These are phyloP conservation scores for Clitopilus hobsonii DNA, from an alignment of 768 basidiomycete genomes.

Conservation along the genomic window DNA sequence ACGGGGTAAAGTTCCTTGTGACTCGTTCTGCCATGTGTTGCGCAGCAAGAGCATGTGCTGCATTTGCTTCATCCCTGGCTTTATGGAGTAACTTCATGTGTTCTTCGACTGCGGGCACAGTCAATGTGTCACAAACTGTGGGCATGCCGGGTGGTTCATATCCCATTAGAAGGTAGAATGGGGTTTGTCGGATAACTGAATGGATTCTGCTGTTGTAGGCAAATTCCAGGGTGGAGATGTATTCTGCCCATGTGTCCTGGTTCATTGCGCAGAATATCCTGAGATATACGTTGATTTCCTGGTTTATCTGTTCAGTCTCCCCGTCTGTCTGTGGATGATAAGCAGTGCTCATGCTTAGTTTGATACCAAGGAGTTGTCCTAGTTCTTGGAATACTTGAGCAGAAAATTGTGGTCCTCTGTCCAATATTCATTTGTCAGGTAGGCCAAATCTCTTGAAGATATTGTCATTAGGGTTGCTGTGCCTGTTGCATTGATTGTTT, in stretches of 20 bases:
- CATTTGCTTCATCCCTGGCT: slow-evolving; percentile 9
- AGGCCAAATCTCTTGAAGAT: slow-evolving; percentile 4
- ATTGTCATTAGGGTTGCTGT: not conserved
- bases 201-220: slow-evolving; percentile 4
- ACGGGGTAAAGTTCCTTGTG: slow-evolving; percentile 3
- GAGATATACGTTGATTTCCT: slow-evolving; percentile 7
- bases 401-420: slow-evolving; percentile 14
- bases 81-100: not conserved
- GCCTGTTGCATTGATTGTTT: slow-evolving; percentile 9
- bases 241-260: not conserved
- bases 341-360: not conserved
- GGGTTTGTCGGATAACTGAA: not conserved
- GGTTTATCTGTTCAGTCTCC: slow-evolving; percentile 6
- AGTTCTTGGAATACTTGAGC: slow-evolving; percentile 10
- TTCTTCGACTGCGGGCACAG: not conserved
- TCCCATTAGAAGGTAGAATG: slow-evolving; percentile 6
- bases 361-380: slow-evolving; percentile 7
- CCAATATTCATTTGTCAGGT: slow-evolving; percentile 8
- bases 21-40: slow-evolving; percentile 6
- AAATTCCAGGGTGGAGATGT: slow-evolving; percentile 4
- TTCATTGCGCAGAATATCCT: not conserved
- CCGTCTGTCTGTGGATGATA: slow-evolving; percentile 1
- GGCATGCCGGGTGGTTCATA: not conserved
- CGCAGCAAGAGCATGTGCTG: slow-evolving; percentile 12
- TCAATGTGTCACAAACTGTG: not conserved